A percentile compares a stretch with the other conserved stretches of the same genome.
These are phyloP conservation scores for Aquanectria penicillioides DNA, from an alignment of 2,329 filamentous ascomycete species.

Conservation along the genomic window DNA sequence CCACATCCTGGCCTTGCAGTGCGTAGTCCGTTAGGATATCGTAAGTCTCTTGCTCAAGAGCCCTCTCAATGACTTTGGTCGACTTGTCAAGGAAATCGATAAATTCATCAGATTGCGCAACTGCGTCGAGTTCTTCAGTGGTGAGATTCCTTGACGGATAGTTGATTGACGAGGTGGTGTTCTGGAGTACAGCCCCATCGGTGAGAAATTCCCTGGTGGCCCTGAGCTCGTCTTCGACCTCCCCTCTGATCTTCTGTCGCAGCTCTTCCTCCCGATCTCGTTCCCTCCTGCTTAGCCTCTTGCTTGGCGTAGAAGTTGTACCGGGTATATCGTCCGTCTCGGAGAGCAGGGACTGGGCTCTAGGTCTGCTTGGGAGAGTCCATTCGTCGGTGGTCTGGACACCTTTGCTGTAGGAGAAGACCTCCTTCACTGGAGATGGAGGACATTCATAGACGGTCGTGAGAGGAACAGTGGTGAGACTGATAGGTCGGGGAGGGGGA, in stretches of 20 bases:
- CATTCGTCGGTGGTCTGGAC: conserved; percentile 90
- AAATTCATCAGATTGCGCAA: conserved; percentile 93
- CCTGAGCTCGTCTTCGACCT: conserved; percentile 92
- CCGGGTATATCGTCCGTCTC: conserved; percentile 70
- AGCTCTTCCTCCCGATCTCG: conserved; percentile 90
- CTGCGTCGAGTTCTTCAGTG: conserved; percentile 86
- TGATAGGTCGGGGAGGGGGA: conserved; percentile 64
- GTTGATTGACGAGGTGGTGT: conserved; percentile 52
- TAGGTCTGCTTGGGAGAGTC: conserved; percentile 63
- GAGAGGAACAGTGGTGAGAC: conserved; percentile 77
- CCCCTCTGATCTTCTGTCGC: conserved; percentile 81
- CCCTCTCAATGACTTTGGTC: conserved; percentile 96
- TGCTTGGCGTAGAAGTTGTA: conserved; percentile 69
- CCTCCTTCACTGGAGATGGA: conserved; percentile 79
- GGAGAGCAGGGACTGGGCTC: conserved; percentile 55
- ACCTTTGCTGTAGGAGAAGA: conserved; percentile 96
- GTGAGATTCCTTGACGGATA: conserved; percentile 85
- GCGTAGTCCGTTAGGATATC: conserved; percentile 97
- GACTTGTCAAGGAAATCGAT: conserved; percentile 94
- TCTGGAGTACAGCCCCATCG: conserved; percentile 50
- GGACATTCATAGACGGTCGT: conserved; percentile 84
- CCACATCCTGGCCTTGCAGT: conserved; percentile 76
- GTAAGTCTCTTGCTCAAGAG: conserved; percentile 89
- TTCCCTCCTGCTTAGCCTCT: conserved; percentile 81
- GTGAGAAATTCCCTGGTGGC: conserved; percentile 71